These are phyloP conservation scores for Ogataea glucozyma DNA, from an alignment of 805 yeast species.

Conservation along the genomic window DNA sequence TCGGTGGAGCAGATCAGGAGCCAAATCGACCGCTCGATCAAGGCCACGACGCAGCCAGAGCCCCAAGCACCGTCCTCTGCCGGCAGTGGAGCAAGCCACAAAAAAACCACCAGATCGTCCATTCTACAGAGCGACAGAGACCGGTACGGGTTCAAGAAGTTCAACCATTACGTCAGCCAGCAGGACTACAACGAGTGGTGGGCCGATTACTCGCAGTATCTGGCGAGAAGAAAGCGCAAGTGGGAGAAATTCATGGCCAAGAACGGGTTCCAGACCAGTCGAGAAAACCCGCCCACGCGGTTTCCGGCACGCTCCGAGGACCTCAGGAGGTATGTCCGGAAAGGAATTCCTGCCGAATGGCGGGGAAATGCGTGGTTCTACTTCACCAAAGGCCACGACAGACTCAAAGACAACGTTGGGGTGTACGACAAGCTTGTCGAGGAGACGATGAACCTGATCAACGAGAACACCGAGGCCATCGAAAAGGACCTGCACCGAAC, in stretches of 20 bases:
- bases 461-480: slow-evolving; percentile 84
- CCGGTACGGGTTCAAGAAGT: slow-evolving; percentile 85
- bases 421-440: slow-evolving; percentile 68
- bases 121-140: slow-evolving; percentile 48
- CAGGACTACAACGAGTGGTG: slow-evolving; percentile 77
- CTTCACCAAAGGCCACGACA: slow-evolving; percentile 76
- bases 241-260: slow-evolving; percentile 72
- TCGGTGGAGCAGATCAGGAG: slow-evolving; percentile 26
- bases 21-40: slow-evolving; percentile 26
- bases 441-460: slow-evolving; percentile 54
- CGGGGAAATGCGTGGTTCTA: slow-evolving; percentile 96
- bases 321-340: slow-evolving; percentile 76
- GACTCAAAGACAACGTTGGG: slow-evolving; percentile 66
- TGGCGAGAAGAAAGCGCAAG: slow-evolving; percentile 65
- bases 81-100: background rate
- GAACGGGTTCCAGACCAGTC: slow-evolving; percentile 56
- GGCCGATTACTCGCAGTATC: slow-evolving; percentile 60
- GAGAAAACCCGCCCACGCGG: slow-evolving; percentile 53
- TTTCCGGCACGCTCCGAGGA: slow-evolving; percentile 81
- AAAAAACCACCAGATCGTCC: slow-evolving; percentile 13
- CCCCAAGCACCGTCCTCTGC: background rate
- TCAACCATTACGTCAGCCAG: slow-evolving; percentile 50
- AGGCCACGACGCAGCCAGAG: slow-evolving; percentile 2
- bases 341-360: slow-evolving; percentile 97
- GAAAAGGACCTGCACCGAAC: slow-evolving; percentile 94